phyloP scores from a whole-genome alignment of 768 basidiomycete species.

The Serendipita sp. region DNA sequence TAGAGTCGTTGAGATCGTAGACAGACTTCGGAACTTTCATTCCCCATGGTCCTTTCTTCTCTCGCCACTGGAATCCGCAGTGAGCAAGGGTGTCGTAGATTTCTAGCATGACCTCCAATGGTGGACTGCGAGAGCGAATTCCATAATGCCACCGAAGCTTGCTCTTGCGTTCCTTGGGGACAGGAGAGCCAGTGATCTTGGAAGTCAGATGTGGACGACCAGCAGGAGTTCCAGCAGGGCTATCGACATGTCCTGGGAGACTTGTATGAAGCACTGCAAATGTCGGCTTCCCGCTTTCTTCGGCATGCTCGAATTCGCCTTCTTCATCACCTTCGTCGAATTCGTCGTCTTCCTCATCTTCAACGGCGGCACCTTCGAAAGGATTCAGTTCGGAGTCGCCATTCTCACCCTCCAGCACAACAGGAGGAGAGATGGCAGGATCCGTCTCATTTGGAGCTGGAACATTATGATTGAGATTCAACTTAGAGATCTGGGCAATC shows the following conservation, averaged over 20 bases:
- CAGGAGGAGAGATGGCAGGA: conserved; percentile 47
- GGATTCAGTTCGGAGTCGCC: conserved; percentile 55
- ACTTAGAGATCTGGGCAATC: conserved; percentile 17
- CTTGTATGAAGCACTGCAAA: conserved; percentile 86
- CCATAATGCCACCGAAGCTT: conserved; percentile 96
- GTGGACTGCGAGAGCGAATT: conserved; percentile 81
- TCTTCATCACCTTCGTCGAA: conserved; percentile 24
- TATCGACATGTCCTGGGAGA: conserved; percentile 45
- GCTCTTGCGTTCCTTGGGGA: conserved; percentile 35
- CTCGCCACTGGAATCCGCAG: conserved; percentile 95
- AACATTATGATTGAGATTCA: conserved; percentile 6
- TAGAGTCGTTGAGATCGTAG: conserved; percentile 21
- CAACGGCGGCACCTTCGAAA: conserved; percentile 59
- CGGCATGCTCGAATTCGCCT: conserved; percentile 27
- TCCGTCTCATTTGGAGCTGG: conserved; percentile 33
- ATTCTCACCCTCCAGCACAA: conserved; percentile 42
- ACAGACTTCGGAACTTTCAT: conserved; percentile 17
- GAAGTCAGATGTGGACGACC: conserved; percentile 42
- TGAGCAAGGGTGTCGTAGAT: conserved; percentile 84
- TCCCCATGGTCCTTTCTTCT: conserved; percentile 43
- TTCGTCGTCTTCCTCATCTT: conserved; percentile 33
- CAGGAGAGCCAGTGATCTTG: conserved; percentile 19
- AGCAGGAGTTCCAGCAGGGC: conserved; percentile 47
- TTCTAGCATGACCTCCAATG: conserved; percentile 99
- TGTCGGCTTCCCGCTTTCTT: conserved; percentile 32